phyloP scores from a whole-genome alignment of 129 eudicot species.

The Escallonia rubra region DNA sequence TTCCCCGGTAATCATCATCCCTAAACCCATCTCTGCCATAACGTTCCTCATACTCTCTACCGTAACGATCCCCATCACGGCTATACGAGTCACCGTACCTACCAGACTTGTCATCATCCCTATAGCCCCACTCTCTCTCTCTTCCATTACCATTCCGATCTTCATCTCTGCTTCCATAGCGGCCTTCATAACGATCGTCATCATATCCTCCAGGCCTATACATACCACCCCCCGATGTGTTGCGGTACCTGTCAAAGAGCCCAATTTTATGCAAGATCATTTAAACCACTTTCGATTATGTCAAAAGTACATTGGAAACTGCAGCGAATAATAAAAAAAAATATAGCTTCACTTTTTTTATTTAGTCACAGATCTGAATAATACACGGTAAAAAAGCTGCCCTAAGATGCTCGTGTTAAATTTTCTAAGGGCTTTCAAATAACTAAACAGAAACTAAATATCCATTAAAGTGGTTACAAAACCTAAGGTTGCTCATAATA shows the following conservation, averaged over 20 bases:
- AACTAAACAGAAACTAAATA: too few relatives aligned
- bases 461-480: too few relatives aligned
- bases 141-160: slow-evolving; percentile 78
- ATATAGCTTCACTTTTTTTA: too few relatives aligned
- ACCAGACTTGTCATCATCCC: slow-evolving; percentile 56
- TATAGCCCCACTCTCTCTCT: slow-evolving; percentile 57
- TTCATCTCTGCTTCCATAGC: slow-evolving; percentile 60
- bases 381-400: too few relatives aligned
- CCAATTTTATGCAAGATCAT: too few relatives aligned
- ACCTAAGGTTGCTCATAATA: too few relatives aligned
- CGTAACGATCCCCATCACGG: slow-evolving; percentile 54
- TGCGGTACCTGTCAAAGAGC: slow-evolving; percentile 58
- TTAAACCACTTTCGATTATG: too few relatives aligned
- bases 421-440: too few relatives aligned
- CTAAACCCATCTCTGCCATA: slow-evolving; percentile 54
- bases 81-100: slow-evolving; percentile 54
- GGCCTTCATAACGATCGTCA: slow-evolving; percentile 41
- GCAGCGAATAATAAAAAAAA: too few relatives aligned
- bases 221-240: slow-evolving; percentile 56
- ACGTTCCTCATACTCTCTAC: slow-evolving; percentile 59
- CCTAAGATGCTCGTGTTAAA: too few relatives aligned
- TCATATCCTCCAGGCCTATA: slow-evolving; percentile 75
- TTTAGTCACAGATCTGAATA: too few relatives aligned
- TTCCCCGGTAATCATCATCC: slow-evolving; percentile 83
- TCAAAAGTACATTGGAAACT: too few relatives aligned